These are phyloP conservation scores for Ailanthus altissimus DNA, from an alignment of 345 rosid species.

Conservation along the genomic window DNA sequence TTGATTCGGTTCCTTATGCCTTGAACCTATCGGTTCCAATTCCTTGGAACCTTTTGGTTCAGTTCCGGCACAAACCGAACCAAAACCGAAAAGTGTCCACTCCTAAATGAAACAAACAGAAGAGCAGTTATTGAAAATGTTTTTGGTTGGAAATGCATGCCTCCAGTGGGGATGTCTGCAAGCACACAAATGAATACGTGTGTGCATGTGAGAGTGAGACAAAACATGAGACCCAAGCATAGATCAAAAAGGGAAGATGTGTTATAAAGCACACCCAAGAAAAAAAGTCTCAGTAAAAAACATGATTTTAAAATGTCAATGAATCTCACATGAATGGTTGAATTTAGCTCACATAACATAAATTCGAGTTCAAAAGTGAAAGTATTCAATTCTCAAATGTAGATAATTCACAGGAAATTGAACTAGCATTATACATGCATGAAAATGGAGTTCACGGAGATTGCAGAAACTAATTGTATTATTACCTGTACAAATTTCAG, in stretches of 20 bases:
- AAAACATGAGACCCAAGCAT: not conserved
- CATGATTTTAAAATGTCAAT: not conserved
- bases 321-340: not conserved
- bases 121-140: not conserved
- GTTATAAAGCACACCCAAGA: not conserved
- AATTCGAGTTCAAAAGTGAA: not conserved
- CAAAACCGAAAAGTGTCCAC: too few relatives aligned
- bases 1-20: too few relatives aligned
- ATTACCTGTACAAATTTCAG: not conserved
- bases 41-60: too few relatives aligned
- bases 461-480: not conserved
- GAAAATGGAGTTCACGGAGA: not conserved
- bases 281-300: not conserved
- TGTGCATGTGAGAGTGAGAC: not conserved
- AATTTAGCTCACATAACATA: not conserved
- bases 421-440: not conserved
- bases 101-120: not conserved
- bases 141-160: not conserved
- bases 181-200: not conserved
- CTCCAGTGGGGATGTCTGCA: not conserved
- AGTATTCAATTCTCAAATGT: not conserved
- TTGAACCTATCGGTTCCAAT: too few relatives aligned
- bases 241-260: not conserved
- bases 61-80: too few relatives aligned
- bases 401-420: not conserved